Evolutionary conservation across 2,329 filamentous ascomycete genomes (phyloP).

Genomic region (Neurospora crassa): DNA sequence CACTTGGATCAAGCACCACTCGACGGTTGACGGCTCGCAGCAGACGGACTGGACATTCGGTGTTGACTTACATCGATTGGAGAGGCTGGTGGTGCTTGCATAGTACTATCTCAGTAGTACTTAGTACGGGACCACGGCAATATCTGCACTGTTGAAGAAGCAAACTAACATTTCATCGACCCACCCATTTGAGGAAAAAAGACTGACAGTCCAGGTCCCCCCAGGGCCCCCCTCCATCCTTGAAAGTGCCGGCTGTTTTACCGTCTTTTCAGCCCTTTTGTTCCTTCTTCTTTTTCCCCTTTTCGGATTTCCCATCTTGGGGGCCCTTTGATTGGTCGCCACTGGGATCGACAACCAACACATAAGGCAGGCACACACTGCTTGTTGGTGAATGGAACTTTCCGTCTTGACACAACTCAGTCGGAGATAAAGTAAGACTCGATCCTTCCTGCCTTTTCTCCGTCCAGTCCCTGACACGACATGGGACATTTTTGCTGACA

Average conservation of each 20-base stretch:
- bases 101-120: not conserved
- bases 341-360: not conserved
- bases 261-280: not conserved
- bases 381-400: not conserved
- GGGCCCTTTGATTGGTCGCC: not conserved
- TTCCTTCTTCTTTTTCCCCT: not conserved
- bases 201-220: not conserved
- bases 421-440: not conserved
- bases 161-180: not conserved
- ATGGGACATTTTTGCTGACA: not conserved
- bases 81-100: not conserved
- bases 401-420: not conserved
- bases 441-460: not conserved
- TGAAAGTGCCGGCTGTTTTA: not conserved
- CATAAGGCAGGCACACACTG: not conserved
- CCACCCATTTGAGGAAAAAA: not conserved
- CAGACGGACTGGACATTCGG: not conserved
- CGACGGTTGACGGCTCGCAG: not conserved
- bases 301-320: not conserved
- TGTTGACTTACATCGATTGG: not conserved
- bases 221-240: too few relatives aligned
- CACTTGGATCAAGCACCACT: not conserved
- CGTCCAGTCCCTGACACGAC: not conserved
- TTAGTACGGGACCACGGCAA: not conserved
- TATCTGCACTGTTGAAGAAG: not conserved